Base-by-base conservation (phyloP, 495 filamentous ascomycete genomes). In the Pyronema omphalodes region DNA sequence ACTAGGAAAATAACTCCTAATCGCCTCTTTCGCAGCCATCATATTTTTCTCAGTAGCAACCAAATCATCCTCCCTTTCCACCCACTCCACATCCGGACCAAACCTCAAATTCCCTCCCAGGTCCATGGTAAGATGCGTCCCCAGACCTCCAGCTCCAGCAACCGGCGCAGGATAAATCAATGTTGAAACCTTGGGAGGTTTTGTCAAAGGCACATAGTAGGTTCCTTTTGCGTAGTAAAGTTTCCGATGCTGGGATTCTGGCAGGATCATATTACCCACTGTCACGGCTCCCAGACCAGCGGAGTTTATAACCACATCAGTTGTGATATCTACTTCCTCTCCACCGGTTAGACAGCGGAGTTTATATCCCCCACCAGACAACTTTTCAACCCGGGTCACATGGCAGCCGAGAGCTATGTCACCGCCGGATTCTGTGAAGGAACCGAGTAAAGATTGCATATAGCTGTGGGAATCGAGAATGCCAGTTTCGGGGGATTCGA, bases 11-110 rank as follows among this genome's bases (percentile, higher is more conserved):
- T 93, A 98, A 7, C 74, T 72, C 60, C 74, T 68, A 49, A 98
- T 93, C 66, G 83, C 84, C 12, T 70, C 69, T 0, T 89, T 60
- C 0, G 89, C 87, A 51, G 76, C 70, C n/a, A 66, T 57, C 50
- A 93, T 68, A 2, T 83, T 70, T n/a, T 70, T 69, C 40, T 70
- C 67, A 57, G 71, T 76, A 15, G 76, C 71, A 4, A 56, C 54
- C 2, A 79, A 54, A 45, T 68, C 60, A 9, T 44, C 36, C 0
- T 82, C 74, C 37, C 77, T 74, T 41, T 77, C 71, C 0, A 93
- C 79, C 91, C 93, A 96, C 66, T 96, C 88, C 9, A 95, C 85
- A 61, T 98, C 91, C 0, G 91, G 91, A 0, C 91, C 91, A 64
- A 98, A 98, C 37, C 88, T 82, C 29, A 96, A 75, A 0, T 84